A percentile compares a stretch with the other conserved stretches of the same genome.
Evolutionary conservation across 2,329 filamentous ascomycete genomes (phyloP).

Genomic region (Penicillium sp.): DNA sequence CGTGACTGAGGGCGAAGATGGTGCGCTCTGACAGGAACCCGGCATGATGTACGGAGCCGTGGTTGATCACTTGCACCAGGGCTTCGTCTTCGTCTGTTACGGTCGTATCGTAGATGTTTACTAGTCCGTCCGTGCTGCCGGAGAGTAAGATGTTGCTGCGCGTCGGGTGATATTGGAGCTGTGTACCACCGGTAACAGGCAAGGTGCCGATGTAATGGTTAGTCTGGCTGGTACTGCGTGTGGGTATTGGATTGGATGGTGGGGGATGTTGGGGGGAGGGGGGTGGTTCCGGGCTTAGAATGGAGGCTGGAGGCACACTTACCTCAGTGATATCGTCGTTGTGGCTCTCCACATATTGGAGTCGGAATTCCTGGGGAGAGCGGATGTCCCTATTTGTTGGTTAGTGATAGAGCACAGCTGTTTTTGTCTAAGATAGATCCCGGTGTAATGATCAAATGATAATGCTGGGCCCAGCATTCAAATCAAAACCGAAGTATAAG

Average conservation of each 20-base stretch:
- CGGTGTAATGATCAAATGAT: not conserved
- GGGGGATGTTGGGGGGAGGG: not conserved
- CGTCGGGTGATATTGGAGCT: conserved; percentile 53
- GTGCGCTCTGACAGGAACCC: conserved; percentile 55
- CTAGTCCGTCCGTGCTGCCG: conserved; percentile 61
- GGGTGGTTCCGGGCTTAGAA: not conserved
- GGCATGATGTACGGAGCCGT: conserved; percentile 61
- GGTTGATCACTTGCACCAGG: conserved; percentile 61
- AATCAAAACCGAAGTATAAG: not conserved
- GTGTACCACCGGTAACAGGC: conserved; percentile 6
- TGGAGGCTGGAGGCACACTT: conserved; percentile 29
- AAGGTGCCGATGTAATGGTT: conserved; percentile 8
- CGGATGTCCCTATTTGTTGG: conserved; percentile 43
- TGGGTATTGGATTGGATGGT: not conserved
- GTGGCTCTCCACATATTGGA: conserved; percentile 48
- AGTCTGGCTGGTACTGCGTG: conserved; percentile 6
- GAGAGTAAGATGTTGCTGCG: conserved; percentile 56
- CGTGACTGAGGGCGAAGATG: conserved; percentile 60
- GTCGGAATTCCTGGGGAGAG: conserved; percentile 34
- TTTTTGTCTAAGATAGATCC: not conserved
- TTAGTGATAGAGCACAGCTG: conserved; percentile 21
- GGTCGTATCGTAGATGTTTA: conserved; percentile 60
- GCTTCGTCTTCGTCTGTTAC: conserved; percentile 61
- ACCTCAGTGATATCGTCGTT: conserved; percentile 61
- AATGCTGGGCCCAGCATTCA: not conserved